Percentiles rank a stretch among this genome's conserved stretches.
phyloP scores from a whole-genome alignment of 805 yeast genomes.

The Suhomyces emberorum region DNA sequence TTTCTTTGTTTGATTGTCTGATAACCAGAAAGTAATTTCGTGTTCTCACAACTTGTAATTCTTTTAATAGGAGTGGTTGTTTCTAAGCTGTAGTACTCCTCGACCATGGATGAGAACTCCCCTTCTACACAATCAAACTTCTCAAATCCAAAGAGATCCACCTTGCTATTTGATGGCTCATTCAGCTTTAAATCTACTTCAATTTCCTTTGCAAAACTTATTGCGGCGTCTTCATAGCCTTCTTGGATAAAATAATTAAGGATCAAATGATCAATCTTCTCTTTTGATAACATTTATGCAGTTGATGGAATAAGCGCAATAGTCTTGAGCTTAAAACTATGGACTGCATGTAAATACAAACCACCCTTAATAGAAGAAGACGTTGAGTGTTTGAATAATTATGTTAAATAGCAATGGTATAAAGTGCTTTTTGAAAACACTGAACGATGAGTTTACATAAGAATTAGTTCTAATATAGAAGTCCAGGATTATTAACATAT shows the following conservation, averaged over 20 bases:
- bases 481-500: no score
- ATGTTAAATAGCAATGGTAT: no score
- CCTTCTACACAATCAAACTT: constrained; percentile 8
- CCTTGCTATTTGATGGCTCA: constrained; percentile 10
- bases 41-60: constrained; percentile 4
- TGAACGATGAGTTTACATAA: no score
- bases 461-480: no score
- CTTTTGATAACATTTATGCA: constrained; percentile 24
- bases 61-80: not conserved
- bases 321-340: no score
- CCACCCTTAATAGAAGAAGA: no score
- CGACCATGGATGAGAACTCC: constrained; percentile 11
- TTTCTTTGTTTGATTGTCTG: constrained; percentile 51
- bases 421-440: no score
- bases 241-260: constrained; percentile 74
- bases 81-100: constrained; percentile 5
- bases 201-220: constrained; percentile 57
- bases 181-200: constrained; percentile 23
- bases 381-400: no score
- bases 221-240: constrained; percentile 70
- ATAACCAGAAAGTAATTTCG: constrained; percentile 34
- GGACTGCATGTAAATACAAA: no score
- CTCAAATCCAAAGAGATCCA: constrained; percentile 2
- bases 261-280: constrained; percentile 50
- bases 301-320: no score